A percentile compares a stretch with the other conserved stretches of the same genome.
These are phyloP conservation scores for Melastoma malabathricum DNA, from an alignment of 345 rosid genomes.

Conservation along the genomic window DNA sequence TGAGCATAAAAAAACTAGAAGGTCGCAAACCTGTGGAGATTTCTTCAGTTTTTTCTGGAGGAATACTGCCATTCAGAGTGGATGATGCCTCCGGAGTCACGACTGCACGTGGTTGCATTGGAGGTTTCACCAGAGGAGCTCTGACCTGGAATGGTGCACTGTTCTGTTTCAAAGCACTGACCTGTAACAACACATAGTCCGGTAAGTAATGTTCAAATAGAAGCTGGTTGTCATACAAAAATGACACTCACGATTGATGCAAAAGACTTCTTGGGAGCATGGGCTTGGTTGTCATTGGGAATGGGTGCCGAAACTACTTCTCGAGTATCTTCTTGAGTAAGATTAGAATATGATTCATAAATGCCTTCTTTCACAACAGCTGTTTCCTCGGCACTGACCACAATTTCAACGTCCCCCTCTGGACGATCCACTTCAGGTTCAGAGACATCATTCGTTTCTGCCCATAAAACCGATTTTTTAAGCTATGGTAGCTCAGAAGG, in stretches of 20 bases:
- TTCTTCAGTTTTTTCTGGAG: constrained; percentile 21
- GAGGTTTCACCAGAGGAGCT: constrained; percentile 22
- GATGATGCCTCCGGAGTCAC: constrained; percentile 12
- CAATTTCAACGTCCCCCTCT: constrained; percentile 11
- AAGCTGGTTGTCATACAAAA: background rate
- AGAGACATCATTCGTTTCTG: constrained; percentile 20
- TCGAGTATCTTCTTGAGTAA: constrained; percentile 9
- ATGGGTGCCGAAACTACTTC: constrained; percentile 7
- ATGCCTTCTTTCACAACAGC: constrained; percentile 14
- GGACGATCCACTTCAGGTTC: background rate
- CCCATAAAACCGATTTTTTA: background rate
- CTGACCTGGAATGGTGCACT: constrained; percentile 30
- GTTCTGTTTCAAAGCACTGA: constrained; percentile 24
- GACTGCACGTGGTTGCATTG: constrained; percentile 8
- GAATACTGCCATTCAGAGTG: constrained; percentile 10
- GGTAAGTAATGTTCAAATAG: no score
- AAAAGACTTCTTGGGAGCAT: constrained; percentile 40
- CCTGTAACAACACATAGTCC: constrained; percentile 14
- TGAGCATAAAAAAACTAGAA: no score
- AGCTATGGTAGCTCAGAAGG: background rate
- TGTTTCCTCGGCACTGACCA: constrained; percentile 20
- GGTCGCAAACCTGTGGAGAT: constrained; percentile 19
- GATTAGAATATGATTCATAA: constrained; percentile 8
- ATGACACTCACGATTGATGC: constrained; percentile 41
- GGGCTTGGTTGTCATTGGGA: constrained; percentile 19